Conservation (phyloP, 2,329 filamentous ascomycete genomes). For the Aurifilum marmelostoma region DNA sequence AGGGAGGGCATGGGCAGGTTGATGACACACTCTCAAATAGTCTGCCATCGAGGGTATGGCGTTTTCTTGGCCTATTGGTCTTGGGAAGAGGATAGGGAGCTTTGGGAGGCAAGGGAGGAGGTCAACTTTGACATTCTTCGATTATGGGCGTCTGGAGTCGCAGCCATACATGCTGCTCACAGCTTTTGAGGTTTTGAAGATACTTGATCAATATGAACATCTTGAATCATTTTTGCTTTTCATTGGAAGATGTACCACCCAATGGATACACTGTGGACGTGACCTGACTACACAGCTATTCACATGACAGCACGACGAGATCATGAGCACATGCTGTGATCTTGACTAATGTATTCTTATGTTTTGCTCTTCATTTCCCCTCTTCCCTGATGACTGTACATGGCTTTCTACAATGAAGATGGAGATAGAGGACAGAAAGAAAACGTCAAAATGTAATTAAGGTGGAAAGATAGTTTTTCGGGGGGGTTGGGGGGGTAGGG, state of each 20-base stretch:
- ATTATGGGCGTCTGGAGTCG: background rate
- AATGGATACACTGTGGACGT: background rate
- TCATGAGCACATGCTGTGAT: background rate
- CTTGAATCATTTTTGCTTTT: too few species aligned
- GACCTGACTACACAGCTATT: too few species aligned
- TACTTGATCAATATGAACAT: too few species aligned
- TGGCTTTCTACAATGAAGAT: too few species aligned
- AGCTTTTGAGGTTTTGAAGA: background rate
- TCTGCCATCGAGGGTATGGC: constrained; percentile 17
- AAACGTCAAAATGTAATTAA: too few species aligned
- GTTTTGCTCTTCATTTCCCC: too few species aligned
- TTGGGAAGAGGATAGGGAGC: background rate
- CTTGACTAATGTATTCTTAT: too few species aligned
- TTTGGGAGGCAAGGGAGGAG: background rate
- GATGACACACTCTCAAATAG: background rate
- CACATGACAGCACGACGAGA: background rate
- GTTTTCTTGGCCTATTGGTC: constrained; percentile 20
- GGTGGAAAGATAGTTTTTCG: too few species aligned
- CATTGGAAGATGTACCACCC: background rate
- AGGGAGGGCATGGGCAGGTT: background rate
- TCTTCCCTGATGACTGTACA: too few species aligned
- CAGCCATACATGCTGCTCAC: background rate
- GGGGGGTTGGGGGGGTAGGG: background rate
- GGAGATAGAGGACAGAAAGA: too few species aligned
- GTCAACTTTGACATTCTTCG: background rate